These are phyloP conservation scores for Sporisorium iseilematis-ciliati DNA, from an alignment of 1,284 basidiomycete genomes.

Conservation along the genomic window DNA sequence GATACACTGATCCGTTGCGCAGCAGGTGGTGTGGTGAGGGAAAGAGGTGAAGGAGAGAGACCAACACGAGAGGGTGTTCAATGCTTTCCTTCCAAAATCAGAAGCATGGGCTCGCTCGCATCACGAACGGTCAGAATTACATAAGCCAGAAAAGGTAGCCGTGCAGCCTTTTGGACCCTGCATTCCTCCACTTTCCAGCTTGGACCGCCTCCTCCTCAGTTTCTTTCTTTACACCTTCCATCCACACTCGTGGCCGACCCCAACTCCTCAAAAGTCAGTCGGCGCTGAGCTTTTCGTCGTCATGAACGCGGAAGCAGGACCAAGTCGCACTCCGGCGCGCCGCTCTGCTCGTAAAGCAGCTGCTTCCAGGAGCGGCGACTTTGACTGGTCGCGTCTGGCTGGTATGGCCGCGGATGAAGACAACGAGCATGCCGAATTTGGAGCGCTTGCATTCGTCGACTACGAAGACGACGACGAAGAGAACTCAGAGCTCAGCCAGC, in stretches of 20 bases:
- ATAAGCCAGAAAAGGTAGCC: slow-evolving; percentile 8
- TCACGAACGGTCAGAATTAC: slow-evolving; percentile 17
- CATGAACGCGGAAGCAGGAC: slow-evolving; percentile 33
- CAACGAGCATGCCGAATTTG: slow-evolving; percentile 35
- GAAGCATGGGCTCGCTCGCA: background rate
- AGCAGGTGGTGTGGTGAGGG: background rate
- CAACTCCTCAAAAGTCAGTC: background rate
- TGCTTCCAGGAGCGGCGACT: slow-evolving; percentile 1
- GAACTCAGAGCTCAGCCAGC: slow-evolving; percentile 27
- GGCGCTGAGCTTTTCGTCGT: no score
- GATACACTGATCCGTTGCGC: background rate
- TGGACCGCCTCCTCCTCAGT: background rate
- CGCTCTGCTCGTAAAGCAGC: slow-evolving; percentile 23
- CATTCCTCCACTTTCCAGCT: slow-evolving; percentile 15
- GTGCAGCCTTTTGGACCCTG: slow-evolving; percentile 28
- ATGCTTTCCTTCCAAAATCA: slow-evolving; percentile 9
- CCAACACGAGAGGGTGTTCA: background rate
- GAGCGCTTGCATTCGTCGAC: slow-evolving; percentile 21
- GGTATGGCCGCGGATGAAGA: slow-evolving; percentile 32
- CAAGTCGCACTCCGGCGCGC: slow-evolving; percentile 15
- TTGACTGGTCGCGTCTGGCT: slow-evolving; percentile 34
- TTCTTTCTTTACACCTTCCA: slow-evolving; percentile 5
- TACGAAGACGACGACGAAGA: slow-evolving; percentile 26
- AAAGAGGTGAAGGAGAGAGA: background rate
- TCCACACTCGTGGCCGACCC: background rate